Base-by-base conservation (phyloP, 345 rosid genomes). In the Lumnitzera littorea region DNA sequence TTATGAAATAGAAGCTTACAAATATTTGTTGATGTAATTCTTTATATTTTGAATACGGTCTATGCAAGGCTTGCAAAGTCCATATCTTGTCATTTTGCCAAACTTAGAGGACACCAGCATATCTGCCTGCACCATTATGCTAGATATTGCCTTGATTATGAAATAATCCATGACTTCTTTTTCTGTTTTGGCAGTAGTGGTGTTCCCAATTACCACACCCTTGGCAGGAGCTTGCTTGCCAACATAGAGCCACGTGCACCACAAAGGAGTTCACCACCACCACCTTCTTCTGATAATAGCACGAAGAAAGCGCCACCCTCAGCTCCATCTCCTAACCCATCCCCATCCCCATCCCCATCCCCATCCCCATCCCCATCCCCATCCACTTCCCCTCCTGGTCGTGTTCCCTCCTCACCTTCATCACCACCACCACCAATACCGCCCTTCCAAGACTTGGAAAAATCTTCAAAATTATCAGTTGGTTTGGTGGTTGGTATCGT, bases 201-300 rank as follows among this genome's bases (percentile, higher is more conserved):
- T 9, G 7, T 36, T 5, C 43, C 43, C 56, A 53, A 53, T 7
- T 53, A 53, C 29, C 65, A 63, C 65, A 65, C 67, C 72, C 58
- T 56, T 66, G 80, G 71, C 74, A 76, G 64, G 62, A 50, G 68
- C 78, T 81, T 69, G 60, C 24, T 64, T 25, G 2, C 11, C 2
- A 2, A 20, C n/a, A 5, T 15, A 12, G 47, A 43, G 23, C 46
- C 25, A 1, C 58, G 24, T 2, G 15, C 23, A 48, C 27, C 16
- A 5, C 7, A 5, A 48, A 16, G 13, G 11, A 2, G 11, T 1
- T 15, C 12, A 24, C 10, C 5, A 10, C 60, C 50, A 23, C 43
- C 63, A 15, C 51, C 61, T 20, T 46, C 43, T 36, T 5, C 43
- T 7, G 7, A 36, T 20, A 20, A 20, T 20, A 20, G 20, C 20